Percentiles rank a stretch among this genome's conserved stretches.
phyloP scores from a whole-genome alignment of 768 basidiomycete genomes.

The Pleurotus eryngii region DNA sequence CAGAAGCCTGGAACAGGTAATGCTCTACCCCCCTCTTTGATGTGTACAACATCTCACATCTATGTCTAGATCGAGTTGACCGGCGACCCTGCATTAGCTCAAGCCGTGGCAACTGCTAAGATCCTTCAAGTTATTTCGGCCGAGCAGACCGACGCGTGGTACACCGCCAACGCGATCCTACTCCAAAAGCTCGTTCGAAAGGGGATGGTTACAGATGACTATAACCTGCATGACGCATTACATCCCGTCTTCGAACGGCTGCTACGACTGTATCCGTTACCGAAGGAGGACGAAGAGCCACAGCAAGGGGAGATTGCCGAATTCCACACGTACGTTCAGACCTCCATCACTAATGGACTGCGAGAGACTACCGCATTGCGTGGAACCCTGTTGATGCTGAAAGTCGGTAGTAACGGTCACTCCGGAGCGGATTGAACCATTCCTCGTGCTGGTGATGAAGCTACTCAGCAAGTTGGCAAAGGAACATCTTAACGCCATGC shows the following conservation, averaged over 20 bases:
- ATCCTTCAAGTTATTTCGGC: constrained; percentile 84
- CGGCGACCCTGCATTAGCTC: constrained; percentile 57
- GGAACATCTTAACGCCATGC: constrained; percentile 71
- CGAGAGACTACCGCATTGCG: constrained; percentile 67
- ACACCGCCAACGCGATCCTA: constrained; percentile 60
- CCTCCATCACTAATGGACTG: constrained; percentile 76
- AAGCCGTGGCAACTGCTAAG: constrained; percentile 79
- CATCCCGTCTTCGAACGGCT: constrained; percentile 82
- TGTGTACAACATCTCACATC: constrained; percentile 3
- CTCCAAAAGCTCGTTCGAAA: constrained; percentile 86
- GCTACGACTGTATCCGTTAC: constrained; percentile 70
- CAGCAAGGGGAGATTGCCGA: constrained; percentile 69
- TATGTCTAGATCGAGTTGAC: constrained; percentile 63
- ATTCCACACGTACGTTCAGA: constrained; percentile 74
- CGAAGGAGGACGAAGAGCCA: constrained; percentile 69
- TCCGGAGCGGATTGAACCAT: constrained; percentile 82
- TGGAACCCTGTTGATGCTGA: constrained; percentile 83
- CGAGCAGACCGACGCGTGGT: constrained; percentile 85
- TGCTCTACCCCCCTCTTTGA: background rate
- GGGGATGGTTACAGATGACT: constrained; percentile 79
- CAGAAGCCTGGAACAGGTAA: constrained; percentile 76
- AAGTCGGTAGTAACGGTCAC: constrained; percentile 78
- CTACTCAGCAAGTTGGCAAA: constrained; percentile 82
- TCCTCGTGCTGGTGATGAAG: constrained; percentile 73
- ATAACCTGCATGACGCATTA: constrained; percentile 74